Conservation (phyloP, 192 early-diverging fungal genomes). For the Radiomyces spectabilis region DNA sequence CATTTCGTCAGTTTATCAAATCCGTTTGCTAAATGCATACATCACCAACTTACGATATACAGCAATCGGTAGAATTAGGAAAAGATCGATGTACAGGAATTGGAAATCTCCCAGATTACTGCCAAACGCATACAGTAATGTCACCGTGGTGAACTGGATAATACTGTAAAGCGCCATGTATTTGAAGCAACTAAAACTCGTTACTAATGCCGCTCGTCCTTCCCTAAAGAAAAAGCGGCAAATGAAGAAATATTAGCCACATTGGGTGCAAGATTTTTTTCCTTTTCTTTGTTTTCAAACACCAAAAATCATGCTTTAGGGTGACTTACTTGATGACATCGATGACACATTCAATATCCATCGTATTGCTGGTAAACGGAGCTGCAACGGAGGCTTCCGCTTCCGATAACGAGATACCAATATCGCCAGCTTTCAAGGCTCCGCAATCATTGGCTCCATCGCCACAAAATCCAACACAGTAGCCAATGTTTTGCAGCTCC, state of each 20-base stretch:
- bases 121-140: constrained; percentile 81
- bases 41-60: constrained; percentile 52
- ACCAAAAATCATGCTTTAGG: neutral
- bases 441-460: constrained; percentile 99
- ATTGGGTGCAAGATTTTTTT: neutral
- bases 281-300: neutral
- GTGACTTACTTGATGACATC: constrained; percentile 65
- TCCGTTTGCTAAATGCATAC: neutral
- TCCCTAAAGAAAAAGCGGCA: constrained; percentile 44
- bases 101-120: constrained; percentile 91
- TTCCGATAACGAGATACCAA: constrained; percentile 92
- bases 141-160: constrained; percentile 95
- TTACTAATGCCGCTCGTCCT: constrained; percentile 92
- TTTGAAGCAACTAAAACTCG: constrained; percentile 98
- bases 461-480: constrained; percentile 97
- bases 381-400: constrained; percentile 98
- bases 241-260: neutral
- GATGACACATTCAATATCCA: constrained; percentile 89
- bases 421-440: constrained; percentile 92
- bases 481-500: constrained; percentile 80
- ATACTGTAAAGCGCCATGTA: constrained; percentile 97
- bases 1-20: neutral
- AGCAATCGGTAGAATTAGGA: constrained; percentile 83
- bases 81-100: constrained; percentile 93
- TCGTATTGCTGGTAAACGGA: constrained; percentile 88